These are phyloP conservation scores for Planoprotostelium fungivorum DNA, from an alignment of 78 protist species.

Conservation along the genomic window DNA sequence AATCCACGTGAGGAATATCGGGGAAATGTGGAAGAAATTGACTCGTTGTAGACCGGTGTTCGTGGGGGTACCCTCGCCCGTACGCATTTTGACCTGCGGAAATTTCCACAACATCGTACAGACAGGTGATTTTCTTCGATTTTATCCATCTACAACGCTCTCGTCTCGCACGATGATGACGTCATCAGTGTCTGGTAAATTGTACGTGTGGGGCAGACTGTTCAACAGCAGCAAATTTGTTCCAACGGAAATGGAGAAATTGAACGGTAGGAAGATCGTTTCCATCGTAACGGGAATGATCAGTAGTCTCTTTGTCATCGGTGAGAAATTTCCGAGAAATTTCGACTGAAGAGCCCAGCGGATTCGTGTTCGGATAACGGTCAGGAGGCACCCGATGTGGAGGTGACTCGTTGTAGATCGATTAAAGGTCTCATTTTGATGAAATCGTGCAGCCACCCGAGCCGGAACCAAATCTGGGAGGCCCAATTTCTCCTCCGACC, in stretches of 20 bases:
- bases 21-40: neutral
- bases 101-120: neutral
- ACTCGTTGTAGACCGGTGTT: neutral
- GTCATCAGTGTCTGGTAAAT: neutral
- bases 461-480: too few species aligned
- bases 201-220: neutral
- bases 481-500: too few species aligned
- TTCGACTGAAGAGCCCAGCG: neutral
- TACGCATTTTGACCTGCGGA: neutral
- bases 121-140: neutral
- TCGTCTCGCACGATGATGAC: neutral
- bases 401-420: neutral
- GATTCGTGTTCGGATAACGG: neutral
- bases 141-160: neutral
- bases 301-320: neutral
- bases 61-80: neutral
- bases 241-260: neutral
- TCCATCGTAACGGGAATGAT: neutral
- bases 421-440: too few species aligned
- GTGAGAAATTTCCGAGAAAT: neutral
- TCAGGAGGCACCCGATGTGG: neutral
- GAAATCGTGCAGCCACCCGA: too few species aligned
- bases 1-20: neutral
- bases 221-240: neutral
- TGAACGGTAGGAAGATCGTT: neutral